Conservation (phyloP, 768 basidiomycete species). For the Kwoniella sp. region DNA sequence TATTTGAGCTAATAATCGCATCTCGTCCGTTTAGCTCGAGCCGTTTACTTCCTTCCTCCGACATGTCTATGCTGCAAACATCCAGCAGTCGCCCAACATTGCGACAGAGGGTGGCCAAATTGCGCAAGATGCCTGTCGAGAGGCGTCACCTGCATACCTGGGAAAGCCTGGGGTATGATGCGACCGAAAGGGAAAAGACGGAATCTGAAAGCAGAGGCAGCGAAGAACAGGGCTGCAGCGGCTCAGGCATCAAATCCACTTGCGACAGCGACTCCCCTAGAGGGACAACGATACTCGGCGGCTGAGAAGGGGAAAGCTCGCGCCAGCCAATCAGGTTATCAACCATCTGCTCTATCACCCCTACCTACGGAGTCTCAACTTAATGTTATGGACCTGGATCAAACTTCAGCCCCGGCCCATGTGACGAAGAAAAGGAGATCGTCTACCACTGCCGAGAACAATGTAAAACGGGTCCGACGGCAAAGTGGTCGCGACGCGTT, state of each 20-base stretch:
- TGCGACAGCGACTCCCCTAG: background rate
- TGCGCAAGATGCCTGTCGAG: conserved; percentile 34
- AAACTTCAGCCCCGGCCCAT: background rate
- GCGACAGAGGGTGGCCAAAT: conserved; percentile 37
- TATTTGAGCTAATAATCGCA: too few relatives aligned
- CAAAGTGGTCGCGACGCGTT: conserved; percentile 14
- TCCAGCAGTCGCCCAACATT: conserved; percentile 29
- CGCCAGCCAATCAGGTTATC: conserved; percentile 2
- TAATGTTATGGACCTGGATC: background rate
- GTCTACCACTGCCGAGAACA: conserved; percentile 24
- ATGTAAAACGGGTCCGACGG: conserved; percentile 10
- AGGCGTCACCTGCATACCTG: conserved; percentile 22
- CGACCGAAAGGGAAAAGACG: conserved; percentile 26
- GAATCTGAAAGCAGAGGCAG: conserved; percentile 28
- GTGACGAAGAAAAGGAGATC: conserved; percentile 32
- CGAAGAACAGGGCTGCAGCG: conserved; percentile 6
- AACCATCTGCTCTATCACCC: background rate
- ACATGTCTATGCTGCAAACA: conserved; percentile 35
- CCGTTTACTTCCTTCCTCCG: conserved; percentile 41
- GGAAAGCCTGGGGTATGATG: conserved; percentile 28
- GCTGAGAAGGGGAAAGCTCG: conserved; percentile 34
- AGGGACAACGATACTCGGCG: conserved; percentile 7
- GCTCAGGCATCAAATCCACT: background rate
- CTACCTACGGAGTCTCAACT: background rate
- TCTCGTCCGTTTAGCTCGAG: conserved; percentile 21